Evolutionary conservation across 2,329 filamentous ascomycete species (phyloP), one percentile per base, ranked within the genome.

Genomic region (Aspergillus vadensis): DNA sequence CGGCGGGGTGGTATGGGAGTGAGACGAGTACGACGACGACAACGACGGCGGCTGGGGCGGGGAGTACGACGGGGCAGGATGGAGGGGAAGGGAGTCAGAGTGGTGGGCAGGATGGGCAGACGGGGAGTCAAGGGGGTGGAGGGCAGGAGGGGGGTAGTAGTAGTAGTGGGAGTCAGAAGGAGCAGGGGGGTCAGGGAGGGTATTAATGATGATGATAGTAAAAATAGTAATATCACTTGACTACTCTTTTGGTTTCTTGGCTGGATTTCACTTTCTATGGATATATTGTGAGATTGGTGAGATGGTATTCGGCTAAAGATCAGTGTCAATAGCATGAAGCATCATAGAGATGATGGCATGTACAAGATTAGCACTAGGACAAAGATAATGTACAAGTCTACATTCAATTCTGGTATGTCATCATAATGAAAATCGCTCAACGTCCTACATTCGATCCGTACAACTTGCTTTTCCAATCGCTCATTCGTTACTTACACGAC

Each of bases 401-500:
- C 32, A 36, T 15, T 36, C 10, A 14, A 36, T 14, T 36, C 4
- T 15, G 12, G 12, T 36, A 36, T 15, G 32, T 14, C 12, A 36
- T 36, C 5, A 27, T 27, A 27, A 27, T 8, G 25, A 36, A 49
- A 9, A 49, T 15, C 10, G 8, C 15, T 30, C 44, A n/a, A 25
- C 44, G 25, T 49, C 44, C 44, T 49, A 49, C 44, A 49, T 49
- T 48, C 44, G 10, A 17, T 23, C 44, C 44, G 21, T 30, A 49
- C 44, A 49, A 49, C 44, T 27, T 49, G 44, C 44, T 49, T 44
- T 50, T 50, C 47, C 47, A 50, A 32, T 49, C 47, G 47, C 47
- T 50, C 47, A 50, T 50, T 50, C 47, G 25, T 50, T 50, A 50
- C 47, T 50, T 50, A 50, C 47, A 50, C 47, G 47, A 50, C 47